Conservation (phyloP, 768 basidiomycete species). For the Chalciporus sphaerocephalus region DNA sequence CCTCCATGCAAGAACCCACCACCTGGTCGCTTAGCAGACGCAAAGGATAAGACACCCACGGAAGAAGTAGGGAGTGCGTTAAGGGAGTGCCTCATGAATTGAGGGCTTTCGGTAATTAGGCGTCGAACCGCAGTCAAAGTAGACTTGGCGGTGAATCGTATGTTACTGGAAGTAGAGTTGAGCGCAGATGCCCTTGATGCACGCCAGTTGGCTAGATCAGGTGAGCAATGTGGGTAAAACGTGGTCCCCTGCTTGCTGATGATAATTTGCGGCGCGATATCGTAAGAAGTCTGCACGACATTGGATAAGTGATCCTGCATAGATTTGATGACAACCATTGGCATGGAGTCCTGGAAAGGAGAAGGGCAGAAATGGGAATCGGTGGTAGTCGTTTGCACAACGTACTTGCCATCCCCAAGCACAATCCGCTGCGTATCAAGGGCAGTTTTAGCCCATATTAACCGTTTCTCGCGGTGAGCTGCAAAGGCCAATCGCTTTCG, state of each 20-base stretch:
- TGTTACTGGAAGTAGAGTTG: slow-evolving; percentile 10
- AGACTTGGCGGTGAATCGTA: slow-evolving; percentile 30
- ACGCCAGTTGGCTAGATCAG: slow-evolving; percentile 35
- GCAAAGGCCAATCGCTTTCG: slow-evolving; percentile 19
- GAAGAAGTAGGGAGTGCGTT: slow-evolving; percentile 23
- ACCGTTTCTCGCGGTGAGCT: slow-evolving; percentile 24
- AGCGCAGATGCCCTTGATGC: slow-evolving; percentile 8
- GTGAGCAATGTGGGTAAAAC: slow-evolving; percentile 39
- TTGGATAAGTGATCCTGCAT: background rate
- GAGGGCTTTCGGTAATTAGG: slow-evolving; percentile 14
- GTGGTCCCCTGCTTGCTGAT: slow-evolving; percentile 36
- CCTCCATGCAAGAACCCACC: slow-evolving; percentile 44
- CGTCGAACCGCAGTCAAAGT: slow-evolving; percentile 33
- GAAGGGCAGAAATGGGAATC: slow-evolving; percentile 3
- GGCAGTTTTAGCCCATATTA: slow-evolving; percentile 33
- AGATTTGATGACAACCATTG: slow-evolving; percentile 3
- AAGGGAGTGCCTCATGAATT: slow-evolving; percentile 9
- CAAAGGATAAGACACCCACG: slow-evolving; percentile 41
- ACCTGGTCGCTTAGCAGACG: slow-evolving; percentile 41
- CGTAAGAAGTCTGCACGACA: slow-evolving; percentile 20
- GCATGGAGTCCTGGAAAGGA: slow-evolving; percentile 16
- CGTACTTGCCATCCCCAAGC: slow-evolving; percentile 40
- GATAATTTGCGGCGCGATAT: slow-evolving; percentile 35
- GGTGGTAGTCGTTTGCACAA: slow-evolving; percentile 24
- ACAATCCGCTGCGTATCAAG: slow-evolving; percentile 36